A percentile compares a stretch with the other conserved stretches of the same genome.
Evolutionary conservation across 2,329 filamentous ascomycete genomes (phyloP).

Genomic region (Metarhizium album): DNA sequence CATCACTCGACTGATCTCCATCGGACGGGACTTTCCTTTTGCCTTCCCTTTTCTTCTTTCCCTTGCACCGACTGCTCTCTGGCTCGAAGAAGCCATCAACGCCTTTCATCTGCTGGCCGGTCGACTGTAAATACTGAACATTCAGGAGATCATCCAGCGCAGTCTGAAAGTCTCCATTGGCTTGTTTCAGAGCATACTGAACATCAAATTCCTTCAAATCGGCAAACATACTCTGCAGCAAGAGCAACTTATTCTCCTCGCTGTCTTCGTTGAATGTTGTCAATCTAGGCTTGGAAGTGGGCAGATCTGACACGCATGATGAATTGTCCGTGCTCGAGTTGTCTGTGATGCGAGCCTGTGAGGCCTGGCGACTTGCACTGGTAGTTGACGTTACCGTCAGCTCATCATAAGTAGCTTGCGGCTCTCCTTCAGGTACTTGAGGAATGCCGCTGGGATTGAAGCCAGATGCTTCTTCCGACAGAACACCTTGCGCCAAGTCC

Average conservation of each 20-base stretch:
- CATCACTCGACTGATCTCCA: conserved; percentile 10
- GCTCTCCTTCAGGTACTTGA: conserved; percentile 22
- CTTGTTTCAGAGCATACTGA: conserved; percentile 54
- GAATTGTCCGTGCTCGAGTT: conserved; percentile 16
- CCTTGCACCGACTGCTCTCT: conserved; percentile 17
- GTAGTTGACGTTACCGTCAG: conserved; percentile 15
- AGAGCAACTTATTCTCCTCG: conserved; percentile 49
- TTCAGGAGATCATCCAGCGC: conserved; percentile 76
- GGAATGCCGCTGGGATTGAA: conserved; percentile 71
- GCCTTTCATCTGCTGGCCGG: conserved; percentile 53
- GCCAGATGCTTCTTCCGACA: conserved; percentile 57
- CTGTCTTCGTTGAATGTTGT: conserved; percentile 30
- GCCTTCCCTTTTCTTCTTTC: conserved; percentile 20
- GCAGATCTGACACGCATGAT: conserved; percentile 13
- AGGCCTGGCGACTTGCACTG: conserved; percentile 17
- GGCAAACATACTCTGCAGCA: conserved; percentile 62
- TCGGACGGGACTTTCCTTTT: conserved; percentile 15
- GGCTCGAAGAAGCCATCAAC: conserved; percentile 70
- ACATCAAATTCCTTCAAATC: conserved; percentile 56
- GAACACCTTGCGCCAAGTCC: conserved; percentile 52
- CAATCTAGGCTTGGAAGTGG: conserved; percentile 16
- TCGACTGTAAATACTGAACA: conserved; percentile 64
- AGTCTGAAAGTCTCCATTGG: conserved; percentile 52
- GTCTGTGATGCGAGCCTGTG: conserved; percentile 16
- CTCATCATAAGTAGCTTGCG: background rate